Evolutionary conservation across 2,329 filamentous ascomycete genomes (phyloP).

Genomic region (Bipolaris bicolor): DNA sequence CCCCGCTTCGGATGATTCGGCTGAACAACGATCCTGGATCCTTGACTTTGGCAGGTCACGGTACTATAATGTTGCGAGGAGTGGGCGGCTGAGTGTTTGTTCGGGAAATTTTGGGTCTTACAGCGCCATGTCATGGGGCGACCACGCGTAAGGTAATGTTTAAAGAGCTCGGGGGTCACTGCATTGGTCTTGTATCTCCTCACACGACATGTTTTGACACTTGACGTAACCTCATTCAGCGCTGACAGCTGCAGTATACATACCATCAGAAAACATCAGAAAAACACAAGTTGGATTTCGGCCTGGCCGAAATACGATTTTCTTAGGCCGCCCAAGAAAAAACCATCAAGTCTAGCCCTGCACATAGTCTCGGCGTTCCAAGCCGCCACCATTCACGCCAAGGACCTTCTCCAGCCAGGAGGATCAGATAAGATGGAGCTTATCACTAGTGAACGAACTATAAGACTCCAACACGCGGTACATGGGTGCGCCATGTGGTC

Average conservation of each 20-base stretch:
- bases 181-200: conserved; percentile 1
- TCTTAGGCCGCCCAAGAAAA: conserved; percentile 3
- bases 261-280: background rate
- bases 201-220: background rate
- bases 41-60: background rate
- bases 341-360: conserved; percentile 5
- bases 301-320: background rate
- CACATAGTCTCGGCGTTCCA: conserved; percentile 15
- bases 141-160: background rate
- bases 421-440: conserved; percentile 21
- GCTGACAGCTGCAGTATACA: conserved; percentile 1
- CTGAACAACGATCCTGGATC: background rate
- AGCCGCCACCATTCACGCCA: conserved; percentile 8
- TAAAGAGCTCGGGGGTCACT: background rate
- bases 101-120: background rate
- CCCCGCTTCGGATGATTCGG: background rate
- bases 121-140: background rate
- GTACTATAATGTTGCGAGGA: background rate
- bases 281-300: background rate
- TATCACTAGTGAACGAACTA: background rate
- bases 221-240: background rate
- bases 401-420: background rate
- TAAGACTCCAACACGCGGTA: background rate
- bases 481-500: conserved; percentile 7
- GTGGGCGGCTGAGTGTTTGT: background rate